phyloP scores from a whole-genome alignment of 2,329 filamentous ascomycete species.

The Trichoderma asperellum region DNA sequence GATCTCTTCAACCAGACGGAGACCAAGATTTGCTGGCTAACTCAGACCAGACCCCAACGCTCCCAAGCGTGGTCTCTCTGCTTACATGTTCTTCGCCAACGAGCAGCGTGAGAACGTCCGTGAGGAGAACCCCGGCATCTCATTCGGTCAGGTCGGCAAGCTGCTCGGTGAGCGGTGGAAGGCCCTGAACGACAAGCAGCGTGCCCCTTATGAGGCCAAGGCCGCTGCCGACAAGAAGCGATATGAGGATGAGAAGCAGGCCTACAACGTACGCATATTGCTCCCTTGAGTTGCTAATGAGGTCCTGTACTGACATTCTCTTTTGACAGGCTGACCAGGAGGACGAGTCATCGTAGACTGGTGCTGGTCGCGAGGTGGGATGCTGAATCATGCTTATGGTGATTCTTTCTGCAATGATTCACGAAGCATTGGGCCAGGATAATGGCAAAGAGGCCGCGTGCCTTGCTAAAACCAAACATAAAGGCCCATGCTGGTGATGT shows the following conservation, averaged over 20 bases:
- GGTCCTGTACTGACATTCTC: conserved; percentile 23
- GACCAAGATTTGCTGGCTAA: conserved; percentile 28
- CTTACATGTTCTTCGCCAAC: conserved; percentile 99
- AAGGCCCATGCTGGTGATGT: conserved; percentile 29
- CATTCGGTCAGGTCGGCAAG: conserved; percentile 98
- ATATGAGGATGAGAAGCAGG: conserved; percentile 97
- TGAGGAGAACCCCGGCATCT: conserved; percentile 96
- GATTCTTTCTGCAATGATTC: conserved; percentile 24
- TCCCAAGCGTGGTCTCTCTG: conserved; percentile 97
- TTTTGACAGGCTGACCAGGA: conserved; percentile 32
- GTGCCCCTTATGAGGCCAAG: conserved; percentile 93
- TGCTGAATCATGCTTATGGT: conserved; percentile 18
- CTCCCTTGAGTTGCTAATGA: conserved; percentile 4
- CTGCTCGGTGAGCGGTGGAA: conserved; percentile 99
- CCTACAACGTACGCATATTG: conserved; percentile 74
- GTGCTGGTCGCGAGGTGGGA: background rate
- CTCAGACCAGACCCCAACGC: conserved; percentile 80
- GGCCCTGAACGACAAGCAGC: conserved; percentile 90
- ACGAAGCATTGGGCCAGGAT: conserved; percentile 14
- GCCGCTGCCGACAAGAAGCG: conserved; percentile 97
- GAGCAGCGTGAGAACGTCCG: conserved; percentile 98
- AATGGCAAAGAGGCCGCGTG: conserved; percentile 11
- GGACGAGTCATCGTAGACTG: conserved; percentile 34
- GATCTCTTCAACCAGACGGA: too few species aligned
- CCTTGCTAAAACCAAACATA: conserved; percentile 1